A percentile compares a stretch with the other conserved stretches of the same genome.
These are phyloP conservation scores for Rutstroemia sp. DNA, from an alignment of 2,329 filamentous ascomycete species.

Conservation along the genomic window DNA sequence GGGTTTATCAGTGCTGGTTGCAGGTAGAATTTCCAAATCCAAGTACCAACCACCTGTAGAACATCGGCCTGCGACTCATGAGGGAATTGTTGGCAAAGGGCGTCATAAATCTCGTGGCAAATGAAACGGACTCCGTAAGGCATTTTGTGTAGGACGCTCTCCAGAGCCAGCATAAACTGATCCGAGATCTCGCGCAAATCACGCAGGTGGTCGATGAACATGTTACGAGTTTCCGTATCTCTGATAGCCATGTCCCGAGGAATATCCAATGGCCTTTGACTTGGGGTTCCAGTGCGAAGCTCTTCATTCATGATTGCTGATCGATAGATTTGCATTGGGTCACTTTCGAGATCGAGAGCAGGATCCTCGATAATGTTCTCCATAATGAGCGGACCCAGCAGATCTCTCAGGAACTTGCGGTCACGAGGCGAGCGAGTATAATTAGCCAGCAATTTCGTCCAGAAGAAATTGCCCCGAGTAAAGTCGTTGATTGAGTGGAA, in stretches of 20 bases:
- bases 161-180: constrained; percentile 74
- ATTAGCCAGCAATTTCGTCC: constrained; percentile 76
- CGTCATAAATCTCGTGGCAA: constrained; percentile 76
- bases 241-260: constrained; percentile 91
- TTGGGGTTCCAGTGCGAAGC: constrained; percentile 79
- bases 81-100: constrained; percentile 68
- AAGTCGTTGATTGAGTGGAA: constrained; percentile 74
- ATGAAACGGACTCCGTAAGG: constrained; percentile 89
- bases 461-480: constrained; percentile 84
- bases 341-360: constrained; percentile 86
- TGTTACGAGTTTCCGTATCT: constrained; percentile 82
- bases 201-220: constrained; percentile 90
- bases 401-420: constrained; percentile 82
- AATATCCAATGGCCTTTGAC: constrained; percentile 73
- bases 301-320: constrained; percentile 97
- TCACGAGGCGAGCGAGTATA: constrained; percentile 89
- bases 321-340: constrained; percentile 94
- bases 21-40: constrained; percentile 92
- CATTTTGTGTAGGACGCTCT: constrained; percentile 80
- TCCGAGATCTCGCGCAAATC: constrained; percentile 92
- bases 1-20: constrained; percentile 84
- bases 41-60: constrained; percentile 78
- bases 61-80: constrained; percentile 70
- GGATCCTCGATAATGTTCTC: constrained; percentile 92
- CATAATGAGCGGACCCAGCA: constrained; percentile 77